Base-by-base conservation (phyloP, 768 basidiomycete genomes). In the Infundibulicybe gibba region DNA sequence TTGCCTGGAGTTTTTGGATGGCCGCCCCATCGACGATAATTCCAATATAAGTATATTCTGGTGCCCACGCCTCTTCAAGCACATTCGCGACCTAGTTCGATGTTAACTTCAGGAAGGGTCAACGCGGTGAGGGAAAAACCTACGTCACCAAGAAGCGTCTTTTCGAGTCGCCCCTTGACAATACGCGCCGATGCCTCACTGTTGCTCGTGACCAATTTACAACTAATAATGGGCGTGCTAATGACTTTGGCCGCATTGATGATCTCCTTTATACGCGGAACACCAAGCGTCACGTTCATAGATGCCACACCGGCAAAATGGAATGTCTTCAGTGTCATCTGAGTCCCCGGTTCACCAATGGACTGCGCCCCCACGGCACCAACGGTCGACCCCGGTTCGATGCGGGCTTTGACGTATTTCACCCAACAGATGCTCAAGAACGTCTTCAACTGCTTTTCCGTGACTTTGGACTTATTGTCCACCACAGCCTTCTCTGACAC, bases 221-320 rank as follows among this genome's bases (percentile, higher is more conserved):
- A 95, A 51, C 94, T 94, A 64, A 99, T 99, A 63, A 99, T 97
- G 3, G 97, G 97, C 0, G 97, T 99, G 60, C 88, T 94, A 67
- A 99, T 98, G 33, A 75, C 67, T 64, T 97, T 99, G n/a, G 97
- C 91, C 2, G 94, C 97, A 57, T 98, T 99, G 74, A 99, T 99
- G 54, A 99, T 98, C 67, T 99, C 97, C 66, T 98, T 98, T 70
- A 99, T 98, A 59, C 97, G 95, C 2, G 97, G 97, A n/a, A 98
- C 97, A 67, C 97, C 97, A 32, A 98, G 81, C 0, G 97, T 99
- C 52, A 99, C 93, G 69, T 97, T 98, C 97, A 98, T 99, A 32
- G 94, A 95, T 6, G 97, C 97, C 52, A 99, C 95, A 71, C 97
- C 97, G 57, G 97, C 97, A 67, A 98, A 99, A 76, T 99, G 97